Evolutionary conservation across 768 basidiomycete genomes (phyloP).

Genomic region (Trametes maxima): DNA sequence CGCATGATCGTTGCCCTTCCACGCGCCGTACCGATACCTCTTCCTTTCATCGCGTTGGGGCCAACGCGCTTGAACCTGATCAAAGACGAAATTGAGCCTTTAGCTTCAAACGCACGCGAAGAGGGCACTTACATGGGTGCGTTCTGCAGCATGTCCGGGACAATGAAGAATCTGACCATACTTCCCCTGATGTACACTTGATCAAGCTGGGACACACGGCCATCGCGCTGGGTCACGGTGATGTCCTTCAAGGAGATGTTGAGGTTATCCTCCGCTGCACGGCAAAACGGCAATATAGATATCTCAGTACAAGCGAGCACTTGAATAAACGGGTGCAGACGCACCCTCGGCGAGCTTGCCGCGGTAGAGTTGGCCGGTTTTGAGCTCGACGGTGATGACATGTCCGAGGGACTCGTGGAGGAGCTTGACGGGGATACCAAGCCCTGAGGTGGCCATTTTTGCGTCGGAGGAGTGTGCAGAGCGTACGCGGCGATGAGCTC

Average conservation of each 20-base stretch:
- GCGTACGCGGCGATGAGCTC: neutral
- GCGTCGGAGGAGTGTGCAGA: conserved; percentile 1
- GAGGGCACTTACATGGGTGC: conserved; percentile 85
- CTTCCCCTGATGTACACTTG: conserved; percentile 99
- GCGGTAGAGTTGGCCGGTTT: conserved; percentile 95
- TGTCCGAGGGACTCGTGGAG: conserved; percentile 97
- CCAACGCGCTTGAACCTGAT: conserved; percentile 98
- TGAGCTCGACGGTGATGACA: conserved; percentile 96
- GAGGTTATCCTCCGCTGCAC: conserved; percentile 92
- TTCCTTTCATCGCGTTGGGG: conserved; percentile 96
- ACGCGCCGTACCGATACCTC: conserved; percentile 98
- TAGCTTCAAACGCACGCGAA: conserved; percentile 8
- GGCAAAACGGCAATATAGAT: conserved; percentile 23
- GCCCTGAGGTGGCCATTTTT: conserved; percentile 53
- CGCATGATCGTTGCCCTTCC: conserved; percentile 98
- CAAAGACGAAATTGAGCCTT: neutral
- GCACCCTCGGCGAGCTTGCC: conserved; percentile 97
- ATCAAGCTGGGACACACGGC: conserved; percentile 97
- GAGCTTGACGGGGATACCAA: conserved; percentile 95
- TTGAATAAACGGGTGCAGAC: conserved; percentile 23
- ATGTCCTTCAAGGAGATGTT: conserved; percentile 97
- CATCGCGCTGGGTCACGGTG: conserved; percentile 97
- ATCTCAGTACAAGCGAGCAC: neutral
- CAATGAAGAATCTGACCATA: conserved; percentile 98
- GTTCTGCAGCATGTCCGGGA: conserved; percentile 99